A percentile compares a stretch with the other conserved stretches of the same genome.
phyloP scores from a whole-genome alignment of 176 grass and related monocot species.

The Chrysopogon serrulatus region DNA sequence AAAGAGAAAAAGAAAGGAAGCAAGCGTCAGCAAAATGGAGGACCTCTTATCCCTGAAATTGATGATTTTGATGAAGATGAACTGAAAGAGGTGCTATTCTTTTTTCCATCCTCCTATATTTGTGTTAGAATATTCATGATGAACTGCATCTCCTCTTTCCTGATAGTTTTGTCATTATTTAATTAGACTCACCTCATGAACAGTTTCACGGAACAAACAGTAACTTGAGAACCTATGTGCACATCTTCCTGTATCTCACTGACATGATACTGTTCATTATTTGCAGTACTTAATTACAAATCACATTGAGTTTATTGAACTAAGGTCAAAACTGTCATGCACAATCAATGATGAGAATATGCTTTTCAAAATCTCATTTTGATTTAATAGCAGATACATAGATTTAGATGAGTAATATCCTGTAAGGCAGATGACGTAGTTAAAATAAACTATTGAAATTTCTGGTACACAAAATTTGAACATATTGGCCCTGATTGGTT shows the following conservation, averaged over 20 bases:
- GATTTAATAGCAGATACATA: background rate
- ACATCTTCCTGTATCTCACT: background rate
- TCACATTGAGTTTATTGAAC: background rate
- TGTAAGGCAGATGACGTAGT: background rate
- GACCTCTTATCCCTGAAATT: slow-evolving; percentile 56
- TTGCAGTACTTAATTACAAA: background rate
- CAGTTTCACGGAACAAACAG: background rate
- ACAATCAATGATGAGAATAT: background rate
- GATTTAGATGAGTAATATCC: background rate
- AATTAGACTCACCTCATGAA: background rate
- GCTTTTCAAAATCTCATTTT: background rate
- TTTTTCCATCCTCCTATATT: background rate
- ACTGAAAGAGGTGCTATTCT: slow-evolving; percentile 61
- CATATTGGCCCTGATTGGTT: no score
- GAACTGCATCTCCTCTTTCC: background rate
- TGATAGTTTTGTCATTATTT: background rate
- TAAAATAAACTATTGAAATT: background rate
- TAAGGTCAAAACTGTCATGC: background rate
- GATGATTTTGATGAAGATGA: slow-evolving; percentile 73
- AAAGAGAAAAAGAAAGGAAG: slow-evolving; percentile 68
- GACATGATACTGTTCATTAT: background rate
- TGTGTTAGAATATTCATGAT: background rate
- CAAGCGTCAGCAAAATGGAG: slow-evolving; percentile 38
- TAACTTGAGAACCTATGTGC: no score
- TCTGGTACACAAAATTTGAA: background rate